These are phyloP conservation scores for Dorcoceras hygrometricum DNA, from an alignment of 257 asterid genomes.

Conservation along the genomic window DNA sequence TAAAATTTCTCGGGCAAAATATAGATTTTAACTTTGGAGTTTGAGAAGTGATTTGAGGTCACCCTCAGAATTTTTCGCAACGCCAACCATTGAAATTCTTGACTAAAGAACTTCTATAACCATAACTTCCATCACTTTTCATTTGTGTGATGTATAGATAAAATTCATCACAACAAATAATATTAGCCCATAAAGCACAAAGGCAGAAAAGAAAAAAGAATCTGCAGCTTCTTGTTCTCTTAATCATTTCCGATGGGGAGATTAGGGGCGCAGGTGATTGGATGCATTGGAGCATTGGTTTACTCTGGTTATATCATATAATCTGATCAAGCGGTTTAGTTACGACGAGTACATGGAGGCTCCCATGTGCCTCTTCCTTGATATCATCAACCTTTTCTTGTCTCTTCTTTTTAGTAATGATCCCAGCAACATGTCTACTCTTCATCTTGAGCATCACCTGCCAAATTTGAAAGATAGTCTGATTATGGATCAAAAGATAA, in stretches of 20 bases:
- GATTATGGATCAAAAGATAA: conserved; percentile 26
- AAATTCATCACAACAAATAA: background rate
- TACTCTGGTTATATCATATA: conserved; percentile 63
- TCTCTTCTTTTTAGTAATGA: conserved; percentile 82
- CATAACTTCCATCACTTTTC: background rate
- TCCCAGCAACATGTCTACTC: conserved; percentile 96
- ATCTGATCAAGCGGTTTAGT: conserved; percentile 52
- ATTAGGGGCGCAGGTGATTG: conserved; percentile 35
- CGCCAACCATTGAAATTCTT: background rate
- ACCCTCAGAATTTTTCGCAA: background rate
- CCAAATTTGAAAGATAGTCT: conserved; percentile 27
- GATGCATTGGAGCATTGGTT: conserved; percentile 50
- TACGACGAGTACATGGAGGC: conserved; percentile 63
- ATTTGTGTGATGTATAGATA: background rate
- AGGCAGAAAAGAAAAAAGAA: too few relatives aligned
- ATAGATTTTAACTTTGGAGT: background rate
- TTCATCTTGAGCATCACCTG: conserved; percentile 88
- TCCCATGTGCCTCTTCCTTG: conserved; percentile 48
- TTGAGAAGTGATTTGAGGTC: background rate
- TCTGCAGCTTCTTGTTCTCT: background rate
- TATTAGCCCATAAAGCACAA: background rate
- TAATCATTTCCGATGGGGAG: conserved; percentile 50
- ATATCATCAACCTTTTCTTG: conserved; percentile 56
- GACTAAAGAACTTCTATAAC: background rate
- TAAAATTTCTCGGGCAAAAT: background rate